Evolutionary conservation across 495 filamentous ascomycete species (phyloP).

Genomic region (Talaromyces adpressus): DNA sequence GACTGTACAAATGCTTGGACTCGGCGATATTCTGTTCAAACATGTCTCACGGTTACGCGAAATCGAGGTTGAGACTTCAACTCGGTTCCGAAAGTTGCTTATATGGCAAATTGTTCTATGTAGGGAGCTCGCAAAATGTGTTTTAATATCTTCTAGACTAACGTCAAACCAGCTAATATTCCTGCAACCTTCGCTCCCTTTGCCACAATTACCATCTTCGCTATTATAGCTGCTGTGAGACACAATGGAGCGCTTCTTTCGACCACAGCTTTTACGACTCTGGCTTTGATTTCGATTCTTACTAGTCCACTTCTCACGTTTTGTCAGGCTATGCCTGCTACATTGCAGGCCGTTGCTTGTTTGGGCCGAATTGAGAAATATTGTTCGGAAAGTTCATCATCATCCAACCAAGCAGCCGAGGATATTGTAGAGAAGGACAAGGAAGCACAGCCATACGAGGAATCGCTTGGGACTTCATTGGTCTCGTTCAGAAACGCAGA

Average conservation of each 20-base stretch:
- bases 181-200: constrained; percentile 41
- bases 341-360: constrained; percentile 48
- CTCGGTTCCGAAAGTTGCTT: constrained; percentile 12
- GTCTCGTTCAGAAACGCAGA: constrained; percentile 7
- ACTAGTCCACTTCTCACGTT: constrained; percentile 45
- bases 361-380: constrained; percentile 54
- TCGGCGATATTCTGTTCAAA: constrained; percentile 24
- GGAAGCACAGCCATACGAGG: not conserved
- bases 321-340: constrained; percentile 46
- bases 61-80: constrained; percentile 40
- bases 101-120: constrained; percentile 13
- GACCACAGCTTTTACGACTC: constrained; percentile 47
- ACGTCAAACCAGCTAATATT: not conserved
- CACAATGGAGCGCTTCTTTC: constrained; percentile 39
- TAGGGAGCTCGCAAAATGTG: not conserved
- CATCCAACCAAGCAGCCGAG: not conserved
- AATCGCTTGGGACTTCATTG: constrained; percentile 18
- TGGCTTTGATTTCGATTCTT: constrained; percentile 54
- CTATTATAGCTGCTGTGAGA: constrained; percentile 40
- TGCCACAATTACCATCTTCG: constrained; percentile 42
- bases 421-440: not conserved
- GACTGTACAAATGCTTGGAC: constrained; percentile 46
- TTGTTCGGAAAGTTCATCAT: constrained; percentile 17
- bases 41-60: constrained; percentile 44
- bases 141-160: too few relatives aligned